Conservation (phyloP, 306 rosid species). For the Coriaria nepalensis region DNA sequence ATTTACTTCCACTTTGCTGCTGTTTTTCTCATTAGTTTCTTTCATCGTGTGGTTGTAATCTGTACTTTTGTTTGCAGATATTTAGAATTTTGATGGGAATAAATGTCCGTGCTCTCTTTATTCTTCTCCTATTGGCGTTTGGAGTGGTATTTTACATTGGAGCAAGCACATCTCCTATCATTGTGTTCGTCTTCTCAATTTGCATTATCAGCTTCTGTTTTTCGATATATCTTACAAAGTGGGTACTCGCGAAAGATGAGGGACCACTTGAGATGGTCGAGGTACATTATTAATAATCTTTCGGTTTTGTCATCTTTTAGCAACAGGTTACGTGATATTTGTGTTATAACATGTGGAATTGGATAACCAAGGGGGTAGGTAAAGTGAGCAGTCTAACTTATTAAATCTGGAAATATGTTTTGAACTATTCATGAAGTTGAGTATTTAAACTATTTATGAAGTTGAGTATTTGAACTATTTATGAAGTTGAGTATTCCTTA, state of each 20-base stretch:
- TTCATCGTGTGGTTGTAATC: neutral
- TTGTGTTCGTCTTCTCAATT: slow-evolving; percentile 74
- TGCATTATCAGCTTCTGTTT: slow-evolving; percentile 86
- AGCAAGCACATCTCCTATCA: slow-evolving; percentile 77
- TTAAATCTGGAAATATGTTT: no score
- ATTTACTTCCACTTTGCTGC: slow-evolving; percentile 2
- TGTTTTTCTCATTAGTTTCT: neutral
- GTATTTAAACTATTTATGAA: no score
- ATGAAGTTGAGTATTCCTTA: no score
- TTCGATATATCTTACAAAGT: slow-evolving; percentile 59
- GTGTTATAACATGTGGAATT: no score
- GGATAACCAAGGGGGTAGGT: no score
- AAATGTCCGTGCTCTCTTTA: slow-evolving; percentile 54
- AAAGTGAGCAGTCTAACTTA: no score
- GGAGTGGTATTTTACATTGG: slow-evolving; percentile 79
- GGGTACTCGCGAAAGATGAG: slow-evolving; percentile 98
- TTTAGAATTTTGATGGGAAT: slow-evolving; percentile 64
- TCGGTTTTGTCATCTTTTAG: slow-evolving; percentile 15
- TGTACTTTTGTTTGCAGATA: slow-evolving; percentile 39
- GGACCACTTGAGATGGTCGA: slow-evolving; percentile 97
- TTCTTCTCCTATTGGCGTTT: slow-evolving; percentile 52
- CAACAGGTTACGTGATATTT: no score
- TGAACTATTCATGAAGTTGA: no score
- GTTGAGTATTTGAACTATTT: no score
- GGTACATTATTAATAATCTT: slow-evolving; percentile 39